These are phyloP conservation scores for Platanus orientalis DNA, from an alignment of 164 flowering plant species.

Conservation along the genomic window DNA sequence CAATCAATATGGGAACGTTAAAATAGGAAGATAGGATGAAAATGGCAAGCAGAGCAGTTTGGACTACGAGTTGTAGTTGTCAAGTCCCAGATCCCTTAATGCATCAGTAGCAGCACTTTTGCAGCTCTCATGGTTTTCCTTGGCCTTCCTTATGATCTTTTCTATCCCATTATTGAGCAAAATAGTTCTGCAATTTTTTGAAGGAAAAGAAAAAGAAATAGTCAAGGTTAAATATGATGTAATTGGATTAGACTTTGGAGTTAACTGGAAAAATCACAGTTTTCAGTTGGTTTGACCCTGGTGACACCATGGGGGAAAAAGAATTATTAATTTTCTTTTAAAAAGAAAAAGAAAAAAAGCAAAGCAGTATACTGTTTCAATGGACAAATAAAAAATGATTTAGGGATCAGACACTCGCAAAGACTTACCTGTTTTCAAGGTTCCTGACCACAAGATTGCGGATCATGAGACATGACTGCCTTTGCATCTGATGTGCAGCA, in stretches of 20 bases:
- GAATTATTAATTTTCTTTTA: no score
- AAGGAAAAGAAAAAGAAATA: not conserved
- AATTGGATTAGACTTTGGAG: not conserved
- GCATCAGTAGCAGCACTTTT: constrained; percentile 84
- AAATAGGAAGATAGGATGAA: not conserved
- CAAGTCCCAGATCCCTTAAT: constrained; percentile 86
- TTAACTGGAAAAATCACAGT: no score
- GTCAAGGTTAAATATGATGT: not conserved
- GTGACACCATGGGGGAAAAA: no score
- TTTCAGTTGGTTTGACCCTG: no score
- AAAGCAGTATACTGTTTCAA: not conserved
- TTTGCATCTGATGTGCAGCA: constrained; percentile 62
- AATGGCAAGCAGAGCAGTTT: no score
- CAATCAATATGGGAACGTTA: not conserved
- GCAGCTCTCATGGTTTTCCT: constrained; percentile 69
- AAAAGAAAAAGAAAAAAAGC: no score
- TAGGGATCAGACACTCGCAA: not conserved
- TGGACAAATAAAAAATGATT: not conserved
- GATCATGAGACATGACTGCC: constrained; percentile 83
- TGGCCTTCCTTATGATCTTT: constrained; percentile 73
- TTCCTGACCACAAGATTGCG: constrained; percentile 83
- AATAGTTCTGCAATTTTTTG: constrained; percentile 43
- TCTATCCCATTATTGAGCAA: constrained; percentile 77
- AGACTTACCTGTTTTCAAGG: constrained; percentile 76
- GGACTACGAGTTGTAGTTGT: constrained; percentile 60